Conservation (phyloP, 2,329 filamentous ascomycete genomes). For the Colletotrichum liaoningense region DNA sequence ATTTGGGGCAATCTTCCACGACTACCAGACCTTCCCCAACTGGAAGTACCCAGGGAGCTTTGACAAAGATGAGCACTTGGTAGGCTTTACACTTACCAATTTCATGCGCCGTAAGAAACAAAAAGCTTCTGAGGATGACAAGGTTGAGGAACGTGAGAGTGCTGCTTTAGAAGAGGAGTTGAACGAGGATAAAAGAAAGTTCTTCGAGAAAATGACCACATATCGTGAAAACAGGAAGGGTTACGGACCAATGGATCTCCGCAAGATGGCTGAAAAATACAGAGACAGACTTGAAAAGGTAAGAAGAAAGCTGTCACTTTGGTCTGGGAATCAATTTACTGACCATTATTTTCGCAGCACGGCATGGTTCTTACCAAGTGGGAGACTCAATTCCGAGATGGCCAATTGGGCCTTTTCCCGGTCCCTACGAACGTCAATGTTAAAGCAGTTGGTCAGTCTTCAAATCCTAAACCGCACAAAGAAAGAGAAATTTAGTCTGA, state of each 20-base stretch:
- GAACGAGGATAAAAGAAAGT: constrained; percentile 1
- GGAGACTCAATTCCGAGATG: not conserved
- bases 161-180: not conserved
- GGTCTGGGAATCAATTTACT: not conserved
- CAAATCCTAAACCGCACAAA: rapidly evolving
- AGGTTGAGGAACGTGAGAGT: not conserved
- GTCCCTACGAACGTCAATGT: constrained; percentile 2
- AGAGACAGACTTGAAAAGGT: constrained; percentile 23
- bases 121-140: not conserved
- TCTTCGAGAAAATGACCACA: constrained; percentile 1
- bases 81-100: constrained; percentile 21
- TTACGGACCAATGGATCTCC: not conserved
- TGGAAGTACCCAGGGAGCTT: constrained; percentile 6
- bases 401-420: not conserved
- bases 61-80: constrained; percentile 17
- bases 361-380: constrained; percentile 21
- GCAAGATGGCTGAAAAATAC: constrained; percentile 13
- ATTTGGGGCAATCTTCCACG: constrained; percentile 33
- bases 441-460: constrained; percentile 17
- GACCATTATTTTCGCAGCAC: not conserved
- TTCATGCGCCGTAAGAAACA: not conserved
- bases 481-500: not conserved
- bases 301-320: not conserved
- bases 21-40: constrained; percentile 34
- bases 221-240: not conserved